Conservation (phyloP, 2,329 filamentous ascomycete genomes). For the Elsinoe ampelina region DNA sequence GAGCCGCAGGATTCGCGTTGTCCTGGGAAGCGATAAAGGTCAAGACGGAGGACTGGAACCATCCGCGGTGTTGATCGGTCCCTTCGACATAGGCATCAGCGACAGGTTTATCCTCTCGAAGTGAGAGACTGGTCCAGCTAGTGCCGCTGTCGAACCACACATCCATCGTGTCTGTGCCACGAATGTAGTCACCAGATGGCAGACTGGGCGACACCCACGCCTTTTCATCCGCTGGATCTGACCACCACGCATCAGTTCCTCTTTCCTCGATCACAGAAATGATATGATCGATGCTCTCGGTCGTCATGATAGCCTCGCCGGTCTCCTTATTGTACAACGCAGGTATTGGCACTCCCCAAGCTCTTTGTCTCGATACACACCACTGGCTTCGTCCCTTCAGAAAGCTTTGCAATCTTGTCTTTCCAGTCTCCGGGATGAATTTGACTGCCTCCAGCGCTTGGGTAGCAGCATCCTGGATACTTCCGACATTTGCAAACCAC, state of each 20-base stretch:
- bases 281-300: constrained; percentile 73
- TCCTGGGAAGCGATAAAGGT: constrained; percentile 65
- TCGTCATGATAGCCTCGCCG: constrained; percentile 62
- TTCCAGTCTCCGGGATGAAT: constrained; percentile 70
- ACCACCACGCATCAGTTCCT: constrained; percentile 92
- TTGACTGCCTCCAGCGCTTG: constrained; percentile 58
- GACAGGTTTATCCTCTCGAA: constrained; percentile 32
- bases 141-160: constrained; percentile 99
- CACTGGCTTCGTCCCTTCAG: constrained; percentile 83
- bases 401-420: constrained; percentile 71
- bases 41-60: constrained; percentile 94
- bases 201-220: constrained; percentile 67
- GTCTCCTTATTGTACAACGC: constrained; percentile 63
- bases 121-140: constrained; percentile 61
- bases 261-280: constrained; percentile 66
- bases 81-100: constrained; percentile 92
- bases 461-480: constrained; percentile 67
- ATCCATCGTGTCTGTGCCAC: constrained; percentile 94
- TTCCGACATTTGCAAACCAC: constrained; percentile 91
- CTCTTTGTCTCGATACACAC: constrained; percentile 93
- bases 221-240: constrained; percentile 63
- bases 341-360: constrained; percentile 95
- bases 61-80: constrained; percentile 90
- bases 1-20: constrained; percentile 42
- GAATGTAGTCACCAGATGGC: constrained; percentile 48